phyloP scores from a whole-genome alignment of 352 stramenopile species.

The Globisporangium recalcitrans region DNA sequence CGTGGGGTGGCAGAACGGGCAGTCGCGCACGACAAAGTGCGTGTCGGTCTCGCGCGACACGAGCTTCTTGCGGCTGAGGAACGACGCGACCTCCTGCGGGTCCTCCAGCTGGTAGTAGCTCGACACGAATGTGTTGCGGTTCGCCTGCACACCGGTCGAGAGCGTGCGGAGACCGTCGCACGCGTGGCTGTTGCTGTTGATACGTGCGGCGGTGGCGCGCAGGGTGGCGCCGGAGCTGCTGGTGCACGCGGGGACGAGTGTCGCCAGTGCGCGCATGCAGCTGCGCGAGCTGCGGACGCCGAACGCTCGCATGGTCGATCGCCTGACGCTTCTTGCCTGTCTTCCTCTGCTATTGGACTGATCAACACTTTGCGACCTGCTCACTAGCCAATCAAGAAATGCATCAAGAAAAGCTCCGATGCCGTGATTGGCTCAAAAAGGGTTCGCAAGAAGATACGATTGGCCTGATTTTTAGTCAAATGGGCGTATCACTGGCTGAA shows the following conservation, averaged over 20 bases:
- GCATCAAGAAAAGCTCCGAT: neutral
- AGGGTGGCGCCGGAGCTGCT: neutral
- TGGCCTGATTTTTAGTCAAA: slow-evolving; percentile 3
- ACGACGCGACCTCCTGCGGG: slow-evolving; percentile 55
- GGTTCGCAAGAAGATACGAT: neutral
- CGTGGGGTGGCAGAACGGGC: slow-evolving; percentile 84
- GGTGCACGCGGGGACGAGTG: neutral
- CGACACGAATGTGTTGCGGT: slow-evolving; percentile 62
- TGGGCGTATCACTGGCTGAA: slow-evolving; percentile 22
- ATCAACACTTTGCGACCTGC: slow-evolving; percentile 5
- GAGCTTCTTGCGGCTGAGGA: slow-evolving; percentile 73
- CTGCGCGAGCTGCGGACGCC: slow-evolving; percentile 17
- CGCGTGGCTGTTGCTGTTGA: slow-evolving; percentile 1
- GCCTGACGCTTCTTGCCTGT: neutral
- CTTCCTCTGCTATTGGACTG: neutral
- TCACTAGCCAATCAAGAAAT: slow-evolving; percentile 12
- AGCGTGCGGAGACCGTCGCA: slow-evolving; percentile 14
- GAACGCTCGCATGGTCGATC: slow-evolving; percentile 21
- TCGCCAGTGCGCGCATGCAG: slow-evolving; percentile 11
- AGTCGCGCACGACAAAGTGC: slow-evolving; percentile 79
- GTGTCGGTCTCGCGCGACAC: slow-evolving; percentile 59
- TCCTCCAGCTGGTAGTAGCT: slow-evolving; percentile 73
- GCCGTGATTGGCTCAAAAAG: neutral
- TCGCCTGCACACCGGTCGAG: slow-evolving; percentile 18
- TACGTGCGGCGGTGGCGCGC: neutral